Percentiles rank a stretch among this genome's conserved stretches.
Evolutionary conservation across 495 filamentous ascomycete genomes (phyloP).

Genomic region (Penicillium mononematosum): DNA sequence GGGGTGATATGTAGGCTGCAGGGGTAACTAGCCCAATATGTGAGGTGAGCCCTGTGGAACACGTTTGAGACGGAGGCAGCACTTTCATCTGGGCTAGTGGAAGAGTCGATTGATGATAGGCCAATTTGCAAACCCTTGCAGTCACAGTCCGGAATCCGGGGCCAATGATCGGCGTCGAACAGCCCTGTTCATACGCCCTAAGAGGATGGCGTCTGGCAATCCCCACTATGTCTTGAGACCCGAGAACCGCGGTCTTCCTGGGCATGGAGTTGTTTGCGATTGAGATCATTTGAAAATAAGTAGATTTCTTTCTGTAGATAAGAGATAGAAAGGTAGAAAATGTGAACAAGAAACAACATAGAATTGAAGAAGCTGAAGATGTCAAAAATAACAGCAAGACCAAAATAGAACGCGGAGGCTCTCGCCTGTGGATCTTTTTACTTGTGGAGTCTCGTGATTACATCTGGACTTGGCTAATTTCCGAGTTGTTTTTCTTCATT

Average conservation of each 20-base stretch:
- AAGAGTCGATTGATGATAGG: neutral
- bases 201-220: neutral
- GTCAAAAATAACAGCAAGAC: neutral
- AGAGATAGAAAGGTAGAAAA: neutral
- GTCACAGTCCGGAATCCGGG: neutral
- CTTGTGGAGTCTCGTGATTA: slow-evolving; percentile 13
- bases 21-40: neutral
- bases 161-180: neutral
- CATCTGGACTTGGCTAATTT: slow-evolving; percentile 5
- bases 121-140: neutral
- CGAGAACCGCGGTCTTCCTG: neutral
- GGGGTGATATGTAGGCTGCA: neutral
- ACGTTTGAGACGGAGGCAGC: neutral
- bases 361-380: neutral
- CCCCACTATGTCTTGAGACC: neutral
- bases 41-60: neutral
- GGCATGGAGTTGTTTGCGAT: neutral
- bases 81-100: neutral
- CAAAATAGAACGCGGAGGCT: slow-evolving; percentile 8
- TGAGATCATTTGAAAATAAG: neutral
- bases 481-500: slow-evolving; percentile 2
- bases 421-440: slow-evolving; percentile 12
- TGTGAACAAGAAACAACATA: neutral
- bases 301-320: neutral
- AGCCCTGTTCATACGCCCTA: neutral